Evolutionary conservation across 1,139 yeast genomes (phyloP).

Genomic region (Ashbya aceris): DNA sequence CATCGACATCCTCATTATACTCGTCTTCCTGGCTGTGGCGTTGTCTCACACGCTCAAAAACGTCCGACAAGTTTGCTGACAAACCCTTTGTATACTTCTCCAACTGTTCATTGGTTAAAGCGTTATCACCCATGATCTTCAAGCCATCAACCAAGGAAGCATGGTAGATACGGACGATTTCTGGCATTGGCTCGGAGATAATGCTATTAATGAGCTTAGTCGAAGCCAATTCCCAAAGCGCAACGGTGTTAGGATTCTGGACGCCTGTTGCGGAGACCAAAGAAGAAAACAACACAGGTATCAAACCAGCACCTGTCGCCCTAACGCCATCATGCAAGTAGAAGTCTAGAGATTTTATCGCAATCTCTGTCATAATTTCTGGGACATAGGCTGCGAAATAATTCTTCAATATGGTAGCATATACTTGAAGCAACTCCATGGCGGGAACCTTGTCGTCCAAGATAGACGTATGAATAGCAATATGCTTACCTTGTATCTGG

Average conservation of each 20-base stretch:
- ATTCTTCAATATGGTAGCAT: slow-evolving; percentile 76
- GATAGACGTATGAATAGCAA: slow-evolving; percentile 88
- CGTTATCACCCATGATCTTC: slow-evolving; percentile 54
- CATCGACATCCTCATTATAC: slow-evolving; percentile 52
- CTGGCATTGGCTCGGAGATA: slow-evolving; percentile 74
- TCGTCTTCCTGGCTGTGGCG: slow-evolving; percentile 61
- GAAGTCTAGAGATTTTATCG: slow-evolving; percentile 82
- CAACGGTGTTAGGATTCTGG: slow-evolving; percentile 46
- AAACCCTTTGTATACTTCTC: slow-evolving; percentile 51
- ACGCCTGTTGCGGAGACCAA: slow-evolving; percentile 57
- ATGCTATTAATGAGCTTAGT: slow-evolving; percentile 61
- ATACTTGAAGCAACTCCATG: slow-evolving; percentile 77
- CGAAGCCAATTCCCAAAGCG: slow-evolving; percentile 65
- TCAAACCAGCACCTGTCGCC: slow-evolving; percentile 75
- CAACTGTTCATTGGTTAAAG: slow-evolving; percentile 51
- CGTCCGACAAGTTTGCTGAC: slow-evolving; percentile 53
- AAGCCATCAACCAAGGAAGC: slow-evolving; percentile 62
- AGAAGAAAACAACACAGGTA: slow-evolving; percentile 67
- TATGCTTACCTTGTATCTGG: slow-evolving; percentile 81
- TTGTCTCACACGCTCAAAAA: slow-evolving; percentile 60
- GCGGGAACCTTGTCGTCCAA: slow-evolving; percentile 91
- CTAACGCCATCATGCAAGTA: slow-evolving; percentile 93
- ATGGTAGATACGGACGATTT: slow-evolving; percentile 70
- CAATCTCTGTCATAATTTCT: slow-evolving; percentile 69
- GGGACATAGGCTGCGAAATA: slow-evolving; percentile 77